Evolutionary conservation across 2,329 filamentous ascomycete species (phyloP).

Genomic region (Colletotrichum eremochloae): DNA sequence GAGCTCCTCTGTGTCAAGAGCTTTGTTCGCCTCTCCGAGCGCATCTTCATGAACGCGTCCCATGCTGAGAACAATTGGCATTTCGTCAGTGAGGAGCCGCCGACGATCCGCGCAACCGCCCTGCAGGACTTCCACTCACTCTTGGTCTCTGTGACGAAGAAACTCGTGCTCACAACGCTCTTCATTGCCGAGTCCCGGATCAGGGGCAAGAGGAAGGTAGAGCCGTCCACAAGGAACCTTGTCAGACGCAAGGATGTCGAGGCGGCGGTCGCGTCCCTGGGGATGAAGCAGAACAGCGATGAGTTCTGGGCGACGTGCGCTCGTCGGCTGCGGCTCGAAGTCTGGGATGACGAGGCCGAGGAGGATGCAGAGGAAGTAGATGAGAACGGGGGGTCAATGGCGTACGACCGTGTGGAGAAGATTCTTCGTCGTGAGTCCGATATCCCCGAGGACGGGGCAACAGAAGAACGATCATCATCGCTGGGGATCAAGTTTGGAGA

Average conservation of each 20-base stretch:
- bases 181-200: constrained; percentile 79
- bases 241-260: constrained; percentile 62
- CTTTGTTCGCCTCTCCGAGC: constrained; percentile 75
- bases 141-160: constrained; percentile 74
- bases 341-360: constrained; percentile 54
- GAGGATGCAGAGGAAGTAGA: constrained; percentile 36
- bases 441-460: background rate
- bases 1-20: constrained; percentile 69
- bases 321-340: constrained; percentile 63
- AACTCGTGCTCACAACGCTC: constrained; percentile 77
- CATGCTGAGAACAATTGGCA: constrained; percentile 77
- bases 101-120: constrained; percentile 80
- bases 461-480: background rate
- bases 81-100: constrained; percentile 69
- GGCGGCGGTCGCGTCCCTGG: constrained; percentile 63
- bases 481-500: constrained; percentile 13
- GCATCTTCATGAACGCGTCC: constrained; percentile 81
- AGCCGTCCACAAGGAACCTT: constrained; percentile 47
- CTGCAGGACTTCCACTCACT: constrained; percentile 83
- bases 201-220: constrained; percentile 59
- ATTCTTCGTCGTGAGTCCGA: constrained; percentile 48
- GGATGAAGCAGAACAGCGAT: constrained; percentile 53
- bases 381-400: constrained; percentile 50
- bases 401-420: constrained; percentile 60
- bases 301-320: constrained; percentile 64